Percentiles rank a stretch among this genome's conserved stretches.
Evolutionary conservation across 2,329 filamentous ascomycete genomes (phyloP).

Genomic region (Colletotrichum plurivorum): DNA sequence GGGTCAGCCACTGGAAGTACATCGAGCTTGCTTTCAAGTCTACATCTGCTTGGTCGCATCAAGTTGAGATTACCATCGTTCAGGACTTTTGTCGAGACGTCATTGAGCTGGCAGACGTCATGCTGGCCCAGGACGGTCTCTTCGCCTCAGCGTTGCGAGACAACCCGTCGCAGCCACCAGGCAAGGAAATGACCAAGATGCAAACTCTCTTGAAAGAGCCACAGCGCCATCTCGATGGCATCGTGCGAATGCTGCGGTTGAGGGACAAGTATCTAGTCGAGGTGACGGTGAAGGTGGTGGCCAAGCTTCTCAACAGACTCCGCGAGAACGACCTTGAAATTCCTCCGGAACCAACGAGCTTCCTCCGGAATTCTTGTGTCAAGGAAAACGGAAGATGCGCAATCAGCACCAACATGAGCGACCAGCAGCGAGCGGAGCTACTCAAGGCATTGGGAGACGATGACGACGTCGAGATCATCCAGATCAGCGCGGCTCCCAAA

Average conservation of each 20-base stretch:
- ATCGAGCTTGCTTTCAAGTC: conserved; percentile 83
- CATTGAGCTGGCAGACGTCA: conserved; percentile 91
- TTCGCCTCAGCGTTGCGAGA: conserved; percentile 77
- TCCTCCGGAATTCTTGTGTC: conserved; percentile 77
- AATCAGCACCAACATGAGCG: conserved; percentile 83
- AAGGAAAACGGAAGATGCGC: conserved; percentile 68
- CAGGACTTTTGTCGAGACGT: conserved; percentile 94
- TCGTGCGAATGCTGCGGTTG: conserved; percentile 91
- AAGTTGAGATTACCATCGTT: conserved; percentile 83
- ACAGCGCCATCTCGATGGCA: conserved; percentile 73
- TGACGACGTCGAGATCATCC: conserved; percentile 66
- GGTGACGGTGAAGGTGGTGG: conserved; percentile 85
- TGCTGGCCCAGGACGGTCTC: conserved; percentile 88
- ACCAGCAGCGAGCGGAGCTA: conserved; percentile 88
- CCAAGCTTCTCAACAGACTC: conserved; percentile 87
- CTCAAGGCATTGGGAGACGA: conserved; percentile 73
- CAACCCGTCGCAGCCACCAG: conserved; percentile 47
- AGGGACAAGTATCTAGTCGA: conserved; percentile 89
- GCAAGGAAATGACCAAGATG: conserved; percentile 55
- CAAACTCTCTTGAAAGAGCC: conserved; percentile 73
- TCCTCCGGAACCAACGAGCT: conserved; percentile 69
- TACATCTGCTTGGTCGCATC: conserved; percentile 86
- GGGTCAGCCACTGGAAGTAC: conserved; percentile 87
- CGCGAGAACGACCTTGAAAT: conserved; percentile 83
- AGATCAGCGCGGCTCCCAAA: conserved; percentile 52